Evolutionary conservation across 768 basidiomycete species (phyloP), one percentile per base, ranked within the genome.

Genomic region (Kondoa subrosea): DNA sequence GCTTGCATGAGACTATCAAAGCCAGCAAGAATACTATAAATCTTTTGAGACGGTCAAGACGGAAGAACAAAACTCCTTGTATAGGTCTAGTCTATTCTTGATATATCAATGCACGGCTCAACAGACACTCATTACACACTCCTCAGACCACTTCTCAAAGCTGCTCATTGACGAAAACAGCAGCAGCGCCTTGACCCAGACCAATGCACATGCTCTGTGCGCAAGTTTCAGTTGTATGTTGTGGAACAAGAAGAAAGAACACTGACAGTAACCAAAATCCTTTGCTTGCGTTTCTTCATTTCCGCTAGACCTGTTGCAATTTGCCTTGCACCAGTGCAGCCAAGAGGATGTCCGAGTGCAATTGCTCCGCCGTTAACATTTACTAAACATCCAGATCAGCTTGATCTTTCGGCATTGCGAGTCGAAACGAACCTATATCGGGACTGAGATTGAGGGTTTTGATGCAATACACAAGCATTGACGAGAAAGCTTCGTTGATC

Each of bases 401-500:
- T 21, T 8, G 21, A 50, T 50, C 40, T 8, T 8, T 8, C 21
- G 40, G 40, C 21, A 50, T 50, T 8, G 21, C 21, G 8, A 50
- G 40, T 8, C 8, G 21, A 50, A 21, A 21, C 40, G 8, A 21
- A 50, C 40, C 40, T 8, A 50, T 83, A 64, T 80, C 79, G n/a
- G 76, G 76, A 68, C 83, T 80, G 29, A 92, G 79, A 15, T 80
- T 81, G 21, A 91, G 83, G 67, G 82, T 75, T 71, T 85, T 84
- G 34, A 88, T 77, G 63, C 82, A 83, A 75, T 92, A 89, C 0
- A 87, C 82, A 68, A 82, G 67, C 72, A 72, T 73, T 30, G 87
- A 88, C 12, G 89, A 88, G 73, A 92, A 91, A 0, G 89, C 90
- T 74, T 92, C 90, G 74, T 93, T 93, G 76, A 93, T 86, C 87